Evolutionary conservation across 352 stramenopile genomes (phyloP).

Genomic region (Phytophthora sojae): DNA sequence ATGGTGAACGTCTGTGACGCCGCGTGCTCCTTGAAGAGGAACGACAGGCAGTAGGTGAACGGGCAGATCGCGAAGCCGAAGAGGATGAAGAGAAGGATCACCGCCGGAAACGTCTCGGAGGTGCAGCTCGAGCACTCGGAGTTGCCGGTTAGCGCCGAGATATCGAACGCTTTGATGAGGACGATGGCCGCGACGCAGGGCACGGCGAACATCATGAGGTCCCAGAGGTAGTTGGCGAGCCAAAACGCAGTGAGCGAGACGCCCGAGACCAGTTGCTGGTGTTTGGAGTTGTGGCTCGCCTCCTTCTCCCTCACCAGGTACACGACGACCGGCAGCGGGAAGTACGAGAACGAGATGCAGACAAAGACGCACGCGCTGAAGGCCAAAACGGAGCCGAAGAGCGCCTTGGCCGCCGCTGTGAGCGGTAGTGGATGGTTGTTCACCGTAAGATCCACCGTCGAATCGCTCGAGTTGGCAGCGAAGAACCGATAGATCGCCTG

Average conservation of each 20-base stretch:
- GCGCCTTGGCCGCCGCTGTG: conserved; percentile 43
- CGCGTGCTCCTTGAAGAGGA: conserved; percentile 60
- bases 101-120: conserved; percentile 35
- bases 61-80: conserved; percentile 73
- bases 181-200: conserved; percentile 42
- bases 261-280: conserved; percentile 95
- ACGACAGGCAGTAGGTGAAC: conserved; percentile 68
- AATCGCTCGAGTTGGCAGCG: conserved; percentile 19
- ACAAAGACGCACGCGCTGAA: conserved; percentile 78
- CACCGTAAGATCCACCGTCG: conserved; percentile 40
- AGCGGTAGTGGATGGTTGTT: conserved; percentile 62
- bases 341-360: conserved; percentile 90
- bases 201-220: conserved; percentile 90
- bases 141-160: conserved; percentile 30
- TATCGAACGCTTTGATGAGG: conserved; percentile 49
- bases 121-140: conserved; percentile 39
- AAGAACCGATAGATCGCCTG: conserved; percentile 54
- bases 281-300: conserved; percentile 94
- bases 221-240: conserved; percentile 93
- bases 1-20: conserved; percentile 66
- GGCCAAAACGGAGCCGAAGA: conserved; percentile 49
- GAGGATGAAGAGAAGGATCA: conserved; percentile 66
- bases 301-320: conserved; percentile 94
- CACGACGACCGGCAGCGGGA: conserved; percentile 88
- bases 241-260: conserved; percentile 94